Conservation (phyloP, 1,284 basidiomycete genomes). For the Melampsora occidentalis region DNA sequence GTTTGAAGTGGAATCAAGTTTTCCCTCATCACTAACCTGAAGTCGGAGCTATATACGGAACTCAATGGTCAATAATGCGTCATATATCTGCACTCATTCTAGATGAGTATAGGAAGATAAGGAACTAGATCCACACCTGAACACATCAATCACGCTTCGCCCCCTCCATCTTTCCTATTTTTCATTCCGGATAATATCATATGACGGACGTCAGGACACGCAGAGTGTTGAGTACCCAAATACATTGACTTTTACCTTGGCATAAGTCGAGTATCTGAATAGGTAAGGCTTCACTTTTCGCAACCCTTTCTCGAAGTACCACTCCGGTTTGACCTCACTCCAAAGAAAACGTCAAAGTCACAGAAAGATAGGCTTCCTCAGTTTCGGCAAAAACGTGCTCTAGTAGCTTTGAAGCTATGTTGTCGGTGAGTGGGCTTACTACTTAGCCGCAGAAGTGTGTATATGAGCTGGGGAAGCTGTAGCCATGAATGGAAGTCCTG, state of each 20-base stretch:
- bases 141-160: conserved; percentile 37
- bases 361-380: background rate
- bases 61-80: no score
- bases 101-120: no score
- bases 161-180: conserved; percentile 42
- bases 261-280: conserved; percentile 38
- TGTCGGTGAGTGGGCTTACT: conserved; percentile 14
- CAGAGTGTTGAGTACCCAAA: no score
- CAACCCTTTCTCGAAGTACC: conserved; percentile 41
- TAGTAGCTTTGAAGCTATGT: background rate
- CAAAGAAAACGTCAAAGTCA: background rate
- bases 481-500: background rate
- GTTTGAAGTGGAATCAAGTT: no score
- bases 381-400: background rate
- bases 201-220: no score
- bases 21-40: conserved; percentile 24
- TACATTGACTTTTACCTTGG: conserved; percentile 17
- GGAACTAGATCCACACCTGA: conserved; percentile 16
- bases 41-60: conserved; percentile 25
- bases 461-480: conserved; percentile 14
- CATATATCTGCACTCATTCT: no score
- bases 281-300: conserved; percentile 38
- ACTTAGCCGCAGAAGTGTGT: conserved; percentile 38
- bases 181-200: background rate
- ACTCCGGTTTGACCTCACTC: conserved; percentile 36